Conservation (phyloP, 2,329 filamentous ascomycete species). For the Trichoderma guizhouense region DNA sequence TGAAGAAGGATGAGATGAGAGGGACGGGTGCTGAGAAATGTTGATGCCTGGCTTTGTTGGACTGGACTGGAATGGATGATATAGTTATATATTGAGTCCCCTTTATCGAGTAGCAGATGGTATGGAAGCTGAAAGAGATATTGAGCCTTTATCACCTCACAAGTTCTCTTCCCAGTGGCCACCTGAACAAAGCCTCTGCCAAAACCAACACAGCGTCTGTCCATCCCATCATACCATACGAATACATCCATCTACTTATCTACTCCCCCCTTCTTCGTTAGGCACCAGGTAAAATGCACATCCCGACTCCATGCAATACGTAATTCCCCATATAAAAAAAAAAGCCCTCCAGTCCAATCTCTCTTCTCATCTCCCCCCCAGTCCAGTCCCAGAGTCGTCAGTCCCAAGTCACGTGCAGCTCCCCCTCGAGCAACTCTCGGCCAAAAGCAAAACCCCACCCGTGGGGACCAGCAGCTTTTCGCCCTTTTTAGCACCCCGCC, state of each 20-base stretch:
- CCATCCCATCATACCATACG: not conserved
- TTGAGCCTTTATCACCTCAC: not conserved
- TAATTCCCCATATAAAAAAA: constrained; percentile 13
- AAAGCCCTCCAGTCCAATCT: not conserved
- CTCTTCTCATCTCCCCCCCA: not conserved
- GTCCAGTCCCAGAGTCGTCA: not conserved
- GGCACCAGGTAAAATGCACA: constrained; percentile 1
- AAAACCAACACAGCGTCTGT: not conserved
- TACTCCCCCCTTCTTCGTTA: not conserved
- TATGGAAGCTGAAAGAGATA: not conserved
- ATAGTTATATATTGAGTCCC: not conserved
- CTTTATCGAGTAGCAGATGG: not conserved
- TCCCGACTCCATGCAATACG: constrained; percentile 5
- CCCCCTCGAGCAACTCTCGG: not conserved
- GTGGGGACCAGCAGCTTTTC: constrained; percentile 9
- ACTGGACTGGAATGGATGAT: not conserved
- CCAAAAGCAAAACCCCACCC: not conserved
- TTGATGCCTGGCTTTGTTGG: not conserved
- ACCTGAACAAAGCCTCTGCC: not conserved
- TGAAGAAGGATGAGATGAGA: not conserved
- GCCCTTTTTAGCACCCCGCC: constrained; percentile 17
- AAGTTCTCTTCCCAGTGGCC: not conserved
- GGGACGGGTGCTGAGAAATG: not conserved
- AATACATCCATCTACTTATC: not conserved
- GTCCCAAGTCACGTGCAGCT: constrained; percentile 9